A percentile compares a stretch with the other conserved stretches of the same genome.
Conservation (phyloP, 228 moss, liverwort and hornwort species). For the Sphagnum fallax region DNA sequence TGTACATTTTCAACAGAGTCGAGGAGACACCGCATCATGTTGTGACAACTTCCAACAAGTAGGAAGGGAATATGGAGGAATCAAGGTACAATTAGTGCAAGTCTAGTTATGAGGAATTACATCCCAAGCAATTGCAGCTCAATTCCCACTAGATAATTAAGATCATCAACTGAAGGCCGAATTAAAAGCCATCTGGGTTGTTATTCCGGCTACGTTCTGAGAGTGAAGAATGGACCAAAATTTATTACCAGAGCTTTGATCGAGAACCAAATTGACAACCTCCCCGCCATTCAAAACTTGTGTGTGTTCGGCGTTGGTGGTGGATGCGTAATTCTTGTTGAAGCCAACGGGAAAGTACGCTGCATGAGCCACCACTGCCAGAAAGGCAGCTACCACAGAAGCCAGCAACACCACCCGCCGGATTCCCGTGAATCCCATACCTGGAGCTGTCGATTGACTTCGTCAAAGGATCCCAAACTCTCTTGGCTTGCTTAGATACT, state of each 20-base stretch:
- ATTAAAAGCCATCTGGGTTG: neutral
- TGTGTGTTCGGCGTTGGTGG: constrained; percentile 30
- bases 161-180: neutral
- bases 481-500: too few relatives aligned
- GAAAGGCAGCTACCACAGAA: constrained; percentile 6
- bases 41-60: neutral
- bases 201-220: neutral
- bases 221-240: neutral
- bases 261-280: constrained; percentile 35
- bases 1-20: constrained; percentile 1
- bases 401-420: neutral
- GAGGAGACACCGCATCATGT: neutral
- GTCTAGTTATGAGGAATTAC: neutral
- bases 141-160: neutral
- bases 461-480: too few relatives aligned
- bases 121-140: neutral
- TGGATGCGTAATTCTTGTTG: constrained; percentile 24
- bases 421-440: too few relatives aligned
- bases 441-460: too few relatives aligned
- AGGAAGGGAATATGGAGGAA: neutral
- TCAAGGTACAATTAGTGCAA: neutral
- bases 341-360: constrained; percentile 11
- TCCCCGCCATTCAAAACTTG: constrained; percentile 19
- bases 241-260: constrained; percentile 24
- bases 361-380: constrained; percentile 6